Evolutionary conservation across 352 stramenopile species (phyloP), one percentile per base, ranked within the genome.

Genomic region (Globisporangium canariense): DNA sequence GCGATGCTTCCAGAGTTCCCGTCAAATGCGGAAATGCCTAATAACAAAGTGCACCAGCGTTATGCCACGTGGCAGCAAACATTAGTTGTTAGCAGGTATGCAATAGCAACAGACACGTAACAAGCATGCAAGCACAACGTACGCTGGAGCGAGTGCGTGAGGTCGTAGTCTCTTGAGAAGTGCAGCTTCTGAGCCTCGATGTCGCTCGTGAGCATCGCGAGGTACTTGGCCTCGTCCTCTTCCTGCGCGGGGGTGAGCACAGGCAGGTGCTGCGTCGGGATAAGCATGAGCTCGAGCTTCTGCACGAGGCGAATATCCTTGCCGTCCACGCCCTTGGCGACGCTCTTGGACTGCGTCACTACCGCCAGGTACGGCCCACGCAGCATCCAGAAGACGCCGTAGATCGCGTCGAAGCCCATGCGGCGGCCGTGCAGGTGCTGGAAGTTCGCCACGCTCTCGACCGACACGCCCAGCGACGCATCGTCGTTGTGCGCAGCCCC

Each of bases 121-220:
- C 18, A 61, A 30, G 18, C 30, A 45, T 14, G 4, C 36, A 34
- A 30, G 28, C 68, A 47, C 16, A 43, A 58, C 69, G 62, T 87
- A 85, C 88, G 85, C 61, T 94, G 84, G n/a, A 89, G 56, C 28
- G 86, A 73, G 62, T 94, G 81, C 25, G 86, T 92, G 32, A 94
- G 70, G 71, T 96, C 86, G 54, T 83, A 91, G 52, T 92, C 69
- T 60, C 75, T 74, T 9, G 81, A 74, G 61, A 91, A 95, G 62
- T 94, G 89, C 60, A 96, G 67, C 67, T 87, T 71, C 51, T 88
- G 76, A 2, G 58, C 58, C n/a, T 70, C 69, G 51, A 91, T 86
- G 41, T 88, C 62, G 30, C 16, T 45, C 32, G 75, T 85, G 47
- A 91, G 74, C 82, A 91, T 89, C 43, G 73, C 60, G 22, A 91